Percentiles rank a stretch among this genome's conserved stretches.
phyloP scores from a whole-genome alignment of 441 rosid genomes.

The Populus tomentosa region DNA sequence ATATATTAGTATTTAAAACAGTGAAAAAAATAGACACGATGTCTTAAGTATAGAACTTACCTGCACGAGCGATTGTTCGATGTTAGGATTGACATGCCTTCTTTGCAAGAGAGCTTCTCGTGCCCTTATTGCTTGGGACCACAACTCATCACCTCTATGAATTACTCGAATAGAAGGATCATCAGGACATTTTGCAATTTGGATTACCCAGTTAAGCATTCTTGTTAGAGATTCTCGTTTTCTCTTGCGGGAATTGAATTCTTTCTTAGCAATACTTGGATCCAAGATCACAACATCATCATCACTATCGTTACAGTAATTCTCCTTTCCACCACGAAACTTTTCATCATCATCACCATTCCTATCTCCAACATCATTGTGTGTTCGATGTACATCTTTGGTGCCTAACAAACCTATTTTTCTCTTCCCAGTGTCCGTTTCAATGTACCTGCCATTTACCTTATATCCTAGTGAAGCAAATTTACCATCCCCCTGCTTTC shows the following conservation, averaged over 20 bases:
- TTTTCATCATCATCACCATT: conserved; percentile 27
- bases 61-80: conserved; percentile 41
- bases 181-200: conserved; percentile 56
- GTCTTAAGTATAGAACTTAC: conserved; percentile 24
- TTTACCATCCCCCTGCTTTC: conserved; percentile 23
- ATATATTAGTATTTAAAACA: not conserved
- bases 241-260: conserved; percentile 35
- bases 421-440: conserved; percentile 19
- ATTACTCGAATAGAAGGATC: conserved; percentile 30
- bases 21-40: not conserved
- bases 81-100: conserved; percentile 27
- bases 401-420: conserved; percentile 9
- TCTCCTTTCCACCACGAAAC: conserved; percentile 2
- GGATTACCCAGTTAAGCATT: conserved; percentile 55
- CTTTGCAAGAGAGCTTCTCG: conserved; percentile 40
- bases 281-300: conserved; percentile 20
- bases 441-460: conserved; percentile 18
- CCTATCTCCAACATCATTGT: conserved; percentile 12
- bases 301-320: conserved; percentile 13
- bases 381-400: conserved; percentile 14
- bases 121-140: conserved; percentile 61
- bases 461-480: conserved; percentile 20
- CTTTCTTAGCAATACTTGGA: conserved; percentile 11
- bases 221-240: conserved; percentile 40
- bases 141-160: conserved; percentile 39